Base-by-base conservation (phyloP, 2,329 filamentous ascomycete genomes). In the Ceratocystis lukuohia region DNA sequence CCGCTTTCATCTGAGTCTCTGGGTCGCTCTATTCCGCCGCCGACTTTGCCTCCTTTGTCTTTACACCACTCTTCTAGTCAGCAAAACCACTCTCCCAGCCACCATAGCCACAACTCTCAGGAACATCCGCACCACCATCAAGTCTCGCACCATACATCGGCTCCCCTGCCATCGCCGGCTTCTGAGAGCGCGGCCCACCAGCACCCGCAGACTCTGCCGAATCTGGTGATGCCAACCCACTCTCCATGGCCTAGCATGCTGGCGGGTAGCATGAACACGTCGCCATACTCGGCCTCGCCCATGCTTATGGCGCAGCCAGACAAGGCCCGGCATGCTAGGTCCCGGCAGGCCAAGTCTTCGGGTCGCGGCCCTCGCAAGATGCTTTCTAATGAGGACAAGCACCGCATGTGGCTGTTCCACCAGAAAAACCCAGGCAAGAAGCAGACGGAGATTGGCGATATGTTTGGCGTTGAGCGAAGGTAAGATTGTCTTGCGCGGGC, bases 381-480 rank as follows among this genome's bases (percentile, higher is more conserved):
- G 1, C 80, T 99, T 71, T 96, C 91, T 6, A 90, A 96, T 73
- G 87, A 90, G 67, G 92, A 97, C 74, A 88, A 94, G 70, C 84
- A 91, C 70, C 84, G 85, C 57, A 99, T 99, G 92, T 99, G 94
- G 75, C 84, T 91, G 73, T 96, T 93, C 75, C 89, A 93, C 71
- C 88, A 94, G 74, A 88, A 96, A 69, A 87, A 97, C 73, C 94
- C 93, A 25, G 87, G 85, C 62, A 87, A 91, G 59, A 96, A 96
- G 77, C 94, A 99, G 78, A 94, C 91, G 20, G 93, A 97, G 73
- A 99, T 99, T 76, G 94, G 94, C 77, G 88, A 87, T 68, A 86
- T 91, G 74, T 99, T 99, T 77, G 93, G 92, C 45, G 94, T 99
- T 64, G 94, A 99, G 78, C 81, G 94, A 87, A 97, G 94, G 94